Conservation (phyloP, 2,329 filamentous ascomycete genomes). For the Diplodia scrobiculata region DNA sequence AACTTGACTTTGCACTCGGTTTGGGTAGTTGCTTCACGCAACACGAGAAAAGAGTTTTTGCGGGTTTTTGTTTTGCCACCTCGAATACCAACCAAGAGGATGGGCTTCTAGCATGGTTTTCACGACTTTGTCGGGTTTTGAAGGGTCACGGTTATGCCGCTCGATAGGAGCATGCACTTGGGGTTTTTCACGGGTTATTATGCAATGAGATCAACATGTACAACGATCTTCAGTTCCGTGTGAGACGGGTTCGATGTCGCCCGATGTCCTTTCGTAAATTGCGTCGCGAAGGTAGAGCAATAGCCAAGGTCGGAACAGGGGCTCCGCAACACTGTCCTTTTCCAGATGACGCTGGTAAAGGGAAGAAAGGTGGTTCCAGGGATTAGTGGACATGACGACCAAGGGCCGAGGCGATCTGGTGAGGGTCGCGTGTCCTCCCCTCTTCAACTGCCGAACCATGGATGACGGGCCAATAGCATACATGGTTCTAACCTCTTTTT, state of each 20-base stretch:
- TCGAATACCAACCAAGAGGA: constrained; percentile 16
- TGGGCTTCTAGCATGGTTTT: constrained; percentile 6
- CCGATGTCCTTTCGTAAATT: neutral
- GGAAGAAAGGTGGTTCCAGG: neutral
- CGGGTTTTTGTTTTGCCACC: constrained; percentile 13
- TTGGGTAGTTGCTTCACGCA: constrained; percentile 17
- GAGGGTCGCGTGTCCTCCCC: neutral
- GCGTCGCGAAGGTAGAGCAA: neutral
- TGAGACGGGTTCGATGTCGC: neutral
- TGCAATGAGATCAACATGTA: neutral
- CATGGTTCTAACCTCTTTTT: neutral
- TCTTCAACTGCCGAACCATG: neutral
- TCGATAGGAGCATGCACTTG: neutral
- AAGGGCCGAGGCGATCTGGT: neutral
- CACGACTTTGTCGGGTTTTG: neutral
- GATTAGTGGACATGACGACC: neutral
- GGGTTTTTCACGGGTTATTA: neutral
- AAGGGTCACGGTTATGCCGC: neutral
- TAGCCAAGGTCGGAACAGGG: neutral
- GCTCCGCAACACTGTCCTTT: neutral
- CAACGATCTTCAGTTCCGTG: neutral
- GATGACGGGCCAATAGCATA: neutral
- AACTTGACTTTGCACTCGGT: neutral
- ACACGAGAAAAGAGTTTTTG: constrained; percentile 12
- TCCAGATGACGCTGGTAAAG: neutral